Conservation (phyloP, 805 yeast species). For the Pachysolen tannophilus region DNA sequence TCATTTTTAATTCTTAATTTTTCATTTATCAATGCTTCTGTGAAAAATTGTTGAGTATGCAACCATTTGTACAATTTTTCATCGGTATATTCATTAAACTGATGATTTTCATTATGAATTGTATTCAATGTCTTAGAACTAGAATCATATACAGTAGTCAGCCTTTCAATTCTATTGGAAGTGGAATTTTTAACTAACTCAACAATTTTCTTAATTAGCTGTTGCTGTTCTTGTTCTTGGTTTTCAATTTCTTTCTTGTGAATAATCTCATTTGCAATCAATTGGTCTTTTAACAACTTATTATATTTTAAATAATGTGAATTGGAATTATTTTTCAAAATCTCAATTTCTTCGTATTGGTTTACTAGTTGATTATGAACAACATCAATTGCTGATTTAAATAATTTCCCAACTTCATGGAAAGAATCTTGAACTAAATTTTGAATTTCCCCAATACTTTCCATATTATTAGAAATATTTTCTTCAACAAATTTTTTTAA, state of each 20-base stretch:
- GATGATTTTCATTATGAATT: background rate
- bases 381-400: slow-evolving; percentile 1
- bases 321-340: background rate
- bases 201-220: background rate
- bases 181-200: background rate
- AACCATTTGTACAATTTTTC: background rate
- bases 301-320: background rate
- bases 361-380: background rate
- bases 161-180: background rate
- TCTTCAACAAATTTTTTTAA: background rate
- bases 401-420: slow-evolving; percentile 1
- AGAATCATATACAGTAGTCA: background rate
- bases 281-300: background rate
- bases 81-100: background rate
- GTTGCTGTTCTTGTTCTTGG: slow-evolving; percentile 1
- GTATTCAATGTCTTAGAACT: background rate
- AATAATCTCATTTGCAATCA: background rate
- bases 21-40: background rate
- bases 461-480: background rate
- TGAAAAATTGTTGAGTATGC: slow-evolving; percentile 1
- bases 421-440: slow-evolving; percentile 1
- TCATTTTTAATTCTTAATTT: background rate
- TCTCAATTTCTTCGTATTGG: background rate
- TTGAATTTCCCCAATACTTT: background rate
- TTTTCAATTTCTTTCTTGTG: slow-evolving; percentile 4